Evolutionary conservation across 179 eudicot species (phyloP), one percentile per base, ranked within the genome.

Genomic region (Beta macrorhiza): DNA sequence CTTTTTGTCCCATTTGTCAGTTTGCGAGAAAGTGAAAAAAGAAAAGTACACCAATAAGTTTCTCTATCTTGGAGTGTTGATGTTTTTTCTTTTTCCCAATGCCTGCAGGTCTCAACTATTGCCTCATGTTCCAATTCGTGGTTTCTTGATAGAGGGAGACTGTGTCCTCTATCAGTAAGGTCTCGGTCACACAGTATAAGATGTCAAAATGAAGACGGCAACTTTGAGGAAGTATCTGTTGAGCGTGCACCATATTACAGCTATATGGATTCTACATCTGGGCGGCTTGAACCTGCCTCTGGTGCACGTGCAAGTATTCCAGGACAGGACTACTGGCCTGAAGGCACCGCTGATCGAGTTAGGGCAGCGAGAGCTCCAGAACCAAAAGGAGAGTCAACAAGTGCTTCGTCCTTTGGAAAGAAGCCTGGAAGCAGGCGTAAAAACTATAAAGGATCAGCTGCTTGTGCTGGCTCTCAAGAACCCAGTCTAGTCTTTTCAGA

Each of bases 291-390:
- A 87, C 99, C 99, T 59, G 98, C 99, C 73, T 91, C 99, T 77
- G 99, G 99, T 82, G 99, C 98, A 81, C 99, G 99, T 75, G 98
- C 98, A 82, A 90, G 93, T 87, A 97, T 97, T 82, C 99, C 98
- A 49, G 94, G 92, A 32, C 90, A 85, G 79, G 98, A 97, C 13
- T 91, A 91, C 73, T 97, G 98, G 97, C 98, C 99, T 57, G 99
- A 97, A 88, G 99, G 99, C 83, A 97, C 99, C 62, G 91, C 91
- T 53, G 91, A 90, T 82, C 90, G 87, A 55, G 97, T 94, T 57
- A 87, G 94, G 82, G 99, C 98, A 65, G 97, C 97, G 45, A 83
- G 88, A 81, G 97, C 97, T 83, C 98, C 98, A 47, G 93, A 87
- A 76, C 99, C 99, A 67, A 84, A 74, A 79, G 98, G 92, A 22